Evolutionary conservation across 2,329 filamentous ascomycete species (phyloP), one percentile per base, ranked within the genome.

Genomic region (Grosmannia clavigera): DNA sequence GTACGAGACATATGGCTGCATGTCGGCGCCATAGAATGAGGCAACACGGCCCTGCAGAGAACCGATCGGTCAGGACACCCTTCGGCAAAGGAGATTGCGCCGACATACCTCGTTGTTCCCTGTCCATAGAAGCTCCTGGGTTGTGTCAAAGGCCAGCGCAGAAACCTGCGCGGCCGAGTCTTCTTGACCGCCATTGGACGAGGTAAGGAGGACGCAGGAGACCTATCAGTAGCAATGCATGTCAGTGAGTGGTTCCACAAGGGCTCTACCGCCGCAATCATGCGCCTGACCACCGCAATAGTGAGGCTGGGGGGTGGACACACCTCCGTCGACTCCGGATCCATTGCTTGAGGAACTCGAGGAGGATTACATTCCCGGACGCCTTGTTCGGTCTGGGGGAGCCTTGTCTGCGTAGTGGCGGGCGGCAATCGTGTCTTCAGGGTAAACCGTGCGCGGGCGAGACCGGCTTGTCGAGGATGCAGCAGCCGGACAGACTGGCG

Each of bases 1-100:
- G 72, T 94, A 92, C 46, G 92, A 95, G 5, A 92, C 96, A 72
- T 99, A 96, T 69, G 84, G 82, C 68, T 92, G 87, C 55, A 97
- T 80, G 63, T 96, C 90, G 58, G 84, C 83, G 58, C 90, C 87
- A 72, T 90, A 90, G 73, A 95, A 96, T 12, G 92, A 96, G 53
- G 85, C 87, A 55, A 97, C 84, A 65, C 91, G 85, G 63, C 94
- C 94, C 90, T 96, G 60, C 43, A 33, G 35, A 22, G 7, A 29
- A 29, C n/a, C 48, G 38, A 40, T 14, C 38, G 38, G 48, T 27
- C 48, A 14, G 46, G 5, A 9, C 14, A 14, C 38, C 14, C 5
- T 40, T 16, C 3, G 40, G 43, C 25, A 31, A 31, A 14, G 54
- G 14, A 35, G 25, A 31, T 16, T 40, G 12, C 14, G 31, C 33